Evolutionary conservation across 2,329 filamentous ascomycete genomes (phyloP).

Genomic region (Hortaea sp.): DNA sequence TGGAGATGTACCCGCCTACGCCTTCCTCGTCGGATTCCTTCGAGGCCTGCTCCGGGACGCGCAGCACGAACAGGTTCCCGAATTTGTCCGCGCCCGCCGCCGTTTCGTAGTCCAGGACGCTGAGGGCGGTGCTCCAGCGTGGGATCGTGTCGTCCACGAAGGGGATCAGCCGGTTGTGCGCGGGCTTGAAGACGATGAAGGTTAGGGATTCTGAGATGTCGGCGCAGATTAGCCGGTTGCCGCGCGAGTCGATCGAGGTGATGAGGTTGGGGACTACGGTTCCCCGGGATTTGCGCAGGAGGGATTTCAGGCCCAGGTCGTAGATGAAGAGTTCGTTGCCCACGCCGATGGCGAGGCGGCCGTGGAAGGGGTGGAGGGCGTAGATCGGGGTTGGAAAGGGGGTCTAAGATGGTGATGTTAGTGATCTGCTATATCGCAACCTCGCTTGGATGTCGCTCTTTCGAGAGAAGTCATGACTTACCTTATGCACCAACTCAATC

Average conservation of each 20-base stretch:
- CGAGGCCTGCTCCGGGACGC: constrained; percentile 75
- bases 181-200: constrained; percentile 86
- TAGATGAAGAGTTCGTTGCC: constrained; percentile 77
- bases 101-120: constrained; percentile 97
- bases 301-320: constrained; percentile 83
- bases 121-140: constrained; percentile 80
- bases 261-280: constrained; percentile 50
- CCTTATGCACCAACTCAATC: constrained; percentile 87
- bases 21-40: constrained; percentile 88
- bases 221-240: constrained; percentile 80
- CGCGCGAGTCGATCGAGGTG: constrained; percentile 78
- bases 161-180: constrained; percentile 82
- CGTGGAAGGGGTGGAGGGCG: constrained; percentile 76
- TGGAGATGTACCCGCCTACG: constrained; percentile 72
- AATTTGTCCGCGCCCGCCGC: constrained; percentile 94
- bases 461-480: not conserved
- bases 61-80: constrained; percentile 87
- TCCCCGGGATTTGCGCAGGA: constrained; percentile 68
- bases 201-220: constrained; percentile 89
- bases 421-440: not conserved
- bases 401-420: not conserved
- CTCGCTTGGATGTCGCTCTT: too few species aligned
- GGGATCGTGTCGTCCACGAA: constrained; percentile 86
- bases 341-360: constrained; percentile 64
- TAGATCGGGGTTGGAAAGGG: constrained; percentile 72